phyloP scores from a whole-genome alignment of 2,329 filamentous ascomycete species.

The Huntiella bhutanensis region DNA sequence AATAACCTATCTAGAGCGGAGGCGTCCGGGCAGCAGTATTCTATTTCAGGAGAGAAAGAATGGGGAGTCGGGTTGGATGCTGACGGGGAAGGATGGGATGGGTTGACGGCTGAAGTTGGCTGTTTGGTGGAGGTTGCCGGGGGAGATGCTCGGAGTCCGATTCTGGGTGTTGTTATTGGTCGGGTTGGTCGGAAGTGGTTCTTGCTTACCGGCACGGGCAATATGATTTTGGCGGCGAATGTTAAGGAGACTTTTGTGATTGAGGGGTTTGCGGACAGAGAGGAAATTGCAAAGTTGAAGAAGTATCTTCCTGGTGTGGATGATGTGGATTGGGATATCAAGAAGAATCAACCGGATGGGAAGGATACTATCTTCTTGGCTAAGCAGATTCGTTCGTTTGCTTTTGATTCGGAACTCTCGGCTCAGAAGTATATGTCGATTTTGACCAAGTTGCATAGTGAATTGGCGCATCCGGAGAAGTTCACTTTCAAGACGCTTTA shows the following conservation, averaged over 20 bases:
- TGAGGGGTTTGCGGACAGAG: conserved; percentile 24
- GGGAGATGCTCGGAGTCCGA: conserved; percentile 23
- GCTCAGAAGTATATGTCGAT: too few species aligned
- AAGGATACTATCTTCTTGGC: conserved; percentile 4
- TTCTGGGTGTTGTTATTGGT: conserved; percentile 35
- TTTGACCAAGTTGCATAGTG: too few species aligned
- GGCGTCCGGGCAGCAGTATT: neutral
- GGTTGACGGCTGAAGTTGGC: neutral
- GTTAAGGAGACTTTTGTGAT: conserved; percentile 31
- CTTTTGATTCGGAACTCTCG: too few species aligned
- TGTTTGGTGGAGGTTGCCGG: conserved; percentile 15
- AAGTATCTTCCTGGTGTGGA: conserved; percentile 12
- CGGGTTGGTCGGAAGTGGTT: conserved; percentile 31
- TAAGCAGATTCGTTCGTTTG: neutral
- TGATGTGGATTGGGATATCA: neutral
- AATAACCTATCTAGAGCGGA: conserved; percentile 5
- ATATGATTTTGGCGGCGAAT: conserved; percentile 25
- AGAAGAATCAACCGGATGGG: neutral
- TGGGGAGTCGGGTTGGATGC: neutral
- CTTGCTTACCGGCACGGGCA: conserved; percentile 34
- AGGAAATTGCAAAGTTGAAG: conserved; percentile 22
- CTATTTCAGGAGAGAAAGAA: too few species aligned
- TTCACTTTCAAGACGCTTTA: too few species aligned
- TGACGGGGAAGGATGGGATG: neutral
- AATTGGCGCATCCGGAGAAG: too few species aligned